Conservation (phyloP, 2,329 filamentous ascomycete genomes). For the Atkinsonella hypoxylon region DNA sequence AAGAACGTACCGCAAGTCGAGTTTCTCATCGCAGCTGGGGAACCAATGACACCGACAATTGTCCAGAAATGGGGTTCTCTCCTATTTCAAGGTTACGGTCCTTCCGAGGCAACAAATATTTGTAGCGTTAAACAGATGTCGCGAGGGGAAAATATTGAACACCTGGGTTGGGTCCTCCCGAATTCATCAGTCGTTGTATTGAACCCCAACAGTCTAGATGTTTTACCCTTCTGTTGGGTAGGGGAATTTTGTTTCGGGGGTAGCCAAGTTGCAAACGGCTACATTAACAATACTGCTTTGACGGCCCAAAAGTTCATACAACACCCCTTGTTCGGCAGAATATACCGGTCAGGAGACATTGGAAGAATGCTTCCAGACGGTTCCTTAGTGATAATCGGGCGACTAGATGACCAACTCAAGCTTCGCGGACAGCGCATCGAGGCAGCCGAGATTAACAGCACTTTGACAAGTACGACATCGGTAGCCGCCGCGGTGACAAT, state of each 20-base stretch:
- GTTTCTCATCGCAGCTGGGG: constrained; percentile 72
- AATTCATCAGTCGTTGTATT: constrained; percentile 69
- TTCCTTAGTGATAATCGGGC: constrained; percentile 59
- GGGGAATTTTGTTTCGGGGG: constrained; percentile 85
- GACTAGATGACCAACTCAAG: constrained; percentile 72
- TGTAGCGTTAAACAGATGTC: constrained; percentile 61
- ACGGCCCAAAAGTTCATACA: constrained; percentile 56
- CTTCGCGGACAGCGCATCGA: constrained; percentile 72
- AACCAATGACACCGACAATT: constrained; percentile 63
- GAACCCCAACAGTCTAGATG: constrained; percentile 27
- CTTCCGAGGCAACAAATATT: constrained; percentile 80
- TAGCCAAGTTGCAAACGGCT: constrained; percentile 66
- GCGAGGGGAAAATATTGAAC: constrained; percentile 48
- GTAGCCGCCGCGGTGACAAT: constrained; percentile 55
- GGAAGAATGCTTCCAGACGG: constrained; percentile 70
- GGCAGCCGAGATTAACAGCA: constrained; percentile 59
- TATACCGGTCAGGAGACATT: constrained; percentile 76
- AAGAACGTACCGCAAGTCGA: constrained; percentile 55
- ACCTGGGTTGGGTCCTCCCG: constrained; percentile 61
- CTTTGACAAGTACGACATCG: constrained; percentile 37
- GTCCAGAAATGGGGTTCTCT: constrained; percentile 55
- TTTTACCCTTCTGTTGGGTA: constrained; percentile 57
- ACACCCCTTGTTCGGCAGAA: constrained; percentile 54
- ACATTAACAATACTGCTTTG: constrained; percentile 52
- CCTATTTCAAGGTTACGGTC: constrained; percentile 72